phyloP scores from a whole-genome alignment of 2,329 filamentous ascomycete species.

The Colletotrichum orchidophilum region DNA sequence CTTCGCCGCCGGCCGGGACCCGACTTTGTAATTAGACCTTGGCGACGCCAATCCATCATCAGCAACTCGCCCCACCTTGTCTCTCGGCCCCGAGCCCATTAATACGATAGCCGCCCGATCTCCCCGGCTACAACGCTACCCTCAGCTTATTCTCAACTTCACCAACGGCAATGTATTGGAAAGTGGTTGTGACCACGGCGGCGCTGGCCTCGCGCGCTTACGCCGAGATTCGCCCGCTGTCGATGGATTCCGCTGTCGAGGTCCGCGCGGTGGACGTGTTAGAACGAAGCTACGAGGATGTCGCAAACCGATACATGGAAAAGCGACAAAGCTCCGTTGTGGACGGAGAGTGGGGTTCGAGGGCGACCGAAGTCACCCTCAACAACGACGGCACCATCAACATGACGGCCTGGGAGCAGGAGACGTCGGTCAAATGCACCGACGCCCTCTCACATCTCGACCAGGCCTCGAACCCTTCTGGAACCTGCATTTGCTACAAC shows the following conservation, averaged over 20 bases:
- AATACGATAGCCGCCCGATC: constrained; percentile 17
- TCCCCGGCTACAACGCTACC: not conserved
- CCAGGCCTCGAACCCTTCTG: constrained; percentile 75
- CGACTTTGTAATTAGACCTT: constrained; percentile 33
- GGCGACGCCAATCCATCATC: constrained; percentile 23
- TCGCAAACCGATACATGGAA: constrained; percentile 36
- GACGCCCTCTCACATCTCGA: constrained; percentile 63
- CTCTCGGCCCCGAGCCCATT: constrained; percentile 28
- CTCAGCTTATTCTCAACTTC: not conserved
- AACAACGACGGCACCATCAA: constrained; percentile 59
- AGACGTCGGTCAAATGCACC: constrained; percentile 66
- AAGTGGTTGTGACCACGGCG: constrained; percentile 26
- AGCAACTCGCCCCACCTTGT: constrained; percentile 20
- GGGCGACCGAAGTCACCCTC: constrained; percentile 40
- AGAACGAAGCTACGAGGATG: constrained; percentile 30
- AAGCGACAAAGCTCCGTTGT: constrained; percentile 32
- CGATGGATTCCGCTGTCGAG: constrained; percentile 42
- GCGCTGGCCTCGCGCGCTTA: constrained; percentile 29
- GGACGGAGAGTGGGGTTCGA: constrained; percentile 24
- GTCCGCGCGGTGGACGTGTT: constrained; percentile 36
- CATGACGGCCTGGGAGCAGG: constrained; percentile 63
- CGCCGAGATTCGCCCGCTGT: constrained; percentile 30
- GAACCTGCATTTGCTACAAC: constrained; percentile 86
- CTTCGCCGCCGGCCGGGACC: constrained; percentile 36
- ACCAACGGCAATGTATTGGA: constrained; percentile 32